Percentiles rank a stretch among this genome's conserved stretches.
phyloP scores from a whole-genome alignment of 306 rosid genomes.

The Glycine latifolia region DNA sequence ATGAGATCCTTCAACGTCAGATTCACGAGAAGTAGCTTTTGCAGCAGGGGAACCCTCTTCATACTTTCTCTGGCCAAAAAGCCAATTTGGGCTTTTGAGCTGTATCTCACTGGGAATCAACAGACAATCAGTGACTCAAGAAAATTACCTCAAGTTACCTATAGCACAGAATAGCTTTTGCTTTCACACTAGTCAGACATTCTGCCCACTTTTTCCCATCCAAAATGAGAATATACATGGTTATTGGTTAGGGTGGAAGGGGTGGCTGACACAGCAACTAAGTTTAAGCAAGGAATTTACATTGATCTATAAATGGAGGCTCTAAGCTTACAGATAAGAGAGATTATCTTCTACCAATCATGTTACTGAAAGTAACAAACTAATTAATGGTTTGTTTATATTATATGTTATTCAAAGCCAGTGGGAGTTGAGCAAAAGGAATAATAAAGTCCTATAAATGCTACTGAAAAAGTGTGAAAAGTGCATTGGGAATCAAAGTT shows the following conservation, averaged over 20 bases:
- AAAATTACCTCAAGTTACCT: conserved; percentile 28
- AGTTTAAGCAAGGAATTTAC: conserved; percentile 19
- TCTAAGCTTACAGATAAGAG: not conserved
- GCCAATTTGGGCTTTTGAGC: conserved; percentile 94
- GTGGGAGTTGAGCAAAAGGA: not conserved
- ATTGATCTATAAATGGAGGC: conserved; percentile 6
- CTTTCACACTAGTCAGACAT: conserved; percentile 13
- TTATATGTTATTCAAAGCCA: conserved; percentile 10
- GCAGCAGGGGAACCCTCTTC: conserved; percentile 68
- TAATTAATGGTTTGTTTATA: not conserved
- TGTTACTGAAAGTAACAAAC: conserved; percentile 32
- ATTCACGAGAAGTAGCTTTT: conserved; percentile 67
- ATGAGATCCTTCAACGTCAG: conserved; percentile 56
- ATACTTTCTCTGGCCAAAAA: conserved; percentile 86
- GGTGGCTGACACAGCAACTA: not conserved
- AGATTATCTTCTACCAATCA: conserved; percentile 25
- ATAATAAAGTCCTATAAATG: not conserved
- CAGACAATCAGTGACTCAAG: conserved; percentile 34
- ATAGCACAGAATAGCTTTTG: conserved; percentile 31
- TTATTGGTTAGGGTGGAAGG: not conserved
- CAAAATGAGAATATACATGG: conserved; percentile 22
- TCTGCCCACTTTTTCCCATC: conserved; percentile 10
- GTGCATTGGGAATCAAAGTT: not conserved
- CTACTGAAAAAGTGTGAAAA: not conserved
- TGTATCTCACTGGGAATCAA: conserved; percentile 84